These are phyloP conservation scores for Rubia tinctorum DNA, from an alignment of 305 asterid species.

Conservation along the genomic window DNA sequence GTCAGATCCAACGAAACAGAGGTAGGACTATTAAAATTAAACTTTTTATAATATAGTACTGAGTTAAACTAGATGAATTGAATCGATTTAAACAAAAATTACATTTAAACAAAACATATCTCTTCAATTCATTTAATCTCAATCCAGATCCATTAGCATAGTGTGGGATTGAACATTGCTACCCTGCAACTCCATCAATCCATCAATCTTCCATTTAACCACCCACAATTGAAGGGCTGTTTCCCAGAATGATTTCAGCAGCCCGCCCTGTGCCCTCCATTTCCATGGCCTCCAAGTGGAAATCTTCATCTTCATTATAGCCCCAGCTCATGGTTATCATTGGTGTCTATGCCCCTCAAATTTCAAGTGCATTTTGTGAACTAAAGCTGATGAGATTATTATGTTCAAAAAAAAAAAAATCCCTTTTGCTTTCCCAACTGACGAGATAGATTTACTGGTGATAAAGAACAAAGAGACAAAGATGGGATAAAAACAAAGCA, in stretches of 20 bases:
- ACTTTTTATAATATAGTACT: too few species aligned
- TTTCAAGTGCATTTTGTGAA: slow-evolving; percentile 8
- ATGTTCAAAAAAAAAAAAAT: slow-evolving; percentile 17
- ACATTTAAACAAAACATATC: too few species aligned
- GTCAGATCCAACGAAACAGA: too few species aligned
- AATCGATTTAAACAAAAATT: too few species aligned
- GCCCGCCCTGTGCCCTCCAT: slow-evolving; percentile 20
- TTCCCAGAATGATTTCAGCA: slow-evolving; percentile 56
- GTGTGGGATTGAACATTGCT: too few species aligned
- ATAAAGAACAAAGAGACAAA: slow-evolving; percentile 16
- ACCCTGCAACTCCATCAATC: slow-evolving; percentile 1
- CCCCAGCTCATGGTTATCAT: slow-evolving; percentile 10
- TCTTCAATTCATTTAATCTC: too few species aligned
- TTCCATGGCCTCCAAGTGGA: slow-evolving; percentile 29
- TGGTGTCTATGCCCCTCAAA: slow-evolving; percentile 1
- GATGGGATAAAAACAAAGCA: not conserved
- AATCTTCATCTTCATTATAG: slow-evolving; percentile 19
- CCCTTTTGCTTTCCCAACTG: slow-evolving; percentile 12
- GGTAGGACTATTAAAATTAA: too few species aligned
- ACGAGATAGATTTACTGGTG: slow-evolving; percentile 13
- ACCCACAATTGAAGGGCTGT: slow-evolving; percentile 25
- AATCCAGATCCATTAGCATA: too few species aligned
- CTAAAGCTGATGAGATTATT: too few species aligned
- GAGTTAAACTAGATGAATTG: too few species aligned
- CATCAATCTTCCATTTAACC: slow-evolving; percentile 26